These are phyloP conservation scores for Elongisporangium anandrum DNA, from an alignment of 352 stramenopile species.

Conservation along the genomic window DNA sequence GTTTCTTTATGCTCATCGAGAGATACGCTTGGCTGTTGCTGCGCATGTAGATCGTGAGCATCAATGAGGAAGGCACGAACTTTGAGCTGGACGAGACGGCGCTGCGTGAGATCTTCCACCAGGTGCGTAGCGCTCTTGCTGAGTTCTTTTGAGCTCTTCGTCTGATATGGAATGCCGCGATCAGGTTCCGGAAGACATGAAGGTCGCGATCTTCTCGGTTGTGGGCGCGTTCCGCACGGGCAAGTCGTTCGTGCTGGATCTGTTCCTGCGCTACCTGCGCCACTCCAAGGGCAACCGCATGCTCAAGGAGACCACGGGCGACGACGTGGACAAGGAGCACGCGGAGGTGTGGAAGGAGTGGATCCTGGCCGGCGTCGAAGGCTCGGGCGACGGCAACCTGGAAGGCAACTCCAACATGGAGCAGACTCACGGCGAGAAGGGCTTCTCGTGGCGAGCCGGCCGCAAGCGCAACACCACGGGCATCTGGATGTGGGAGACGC, in stretches of 20 bases:
- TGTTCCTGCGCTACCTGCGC: constrained; percentile 97
- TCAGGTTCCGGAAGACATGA: constrained; percentile 88
- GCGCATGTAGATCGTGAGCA: constrained; percentile 67
- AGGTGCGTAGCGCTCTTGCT: constrained; percentile 13
- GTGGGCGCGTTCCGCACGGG: constrained; percentile 98
- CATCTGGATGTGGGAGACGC: constrained; percentile 99
- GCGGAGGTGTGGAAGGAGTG: constrained; percentile 63
- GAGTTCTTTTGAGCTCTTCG: background rate
- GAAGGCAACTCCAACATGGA: constrained; percentile 84
- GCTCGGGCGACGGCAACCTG: constrained; percentile 48
- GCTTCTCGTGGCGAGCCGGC: constrained; percentile 96
- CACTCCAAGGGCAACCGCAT: constrained; percentile 50
- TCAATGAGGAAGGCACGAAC: constrained; percentile 85
- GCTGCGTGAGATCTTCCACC: constrained; percentile 67
- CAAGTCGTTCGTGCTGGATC: constrained; percentile 98
- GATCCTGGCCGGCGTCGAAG: constrained; percentile 54
- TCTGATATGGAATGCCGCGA: background rate
- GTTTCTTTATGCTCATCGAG: background rate
- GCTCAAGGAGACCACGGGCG: constrained; percentile 25
- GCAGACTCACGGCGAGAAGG: constrained; percentile 69
- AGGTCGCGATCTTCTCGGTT: constrained; percentile 97
- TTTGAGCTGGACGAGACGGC: constrained; percentile 75
- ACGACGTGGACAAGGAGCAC: constrained; percentile 36
- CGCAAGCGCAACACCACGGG: constrained; percentile 97
- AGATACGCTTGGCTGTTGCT: background rate